Conservation (phyloP, 768 basidiomycete genomes). For the Agrocybe pediades region DNA sequence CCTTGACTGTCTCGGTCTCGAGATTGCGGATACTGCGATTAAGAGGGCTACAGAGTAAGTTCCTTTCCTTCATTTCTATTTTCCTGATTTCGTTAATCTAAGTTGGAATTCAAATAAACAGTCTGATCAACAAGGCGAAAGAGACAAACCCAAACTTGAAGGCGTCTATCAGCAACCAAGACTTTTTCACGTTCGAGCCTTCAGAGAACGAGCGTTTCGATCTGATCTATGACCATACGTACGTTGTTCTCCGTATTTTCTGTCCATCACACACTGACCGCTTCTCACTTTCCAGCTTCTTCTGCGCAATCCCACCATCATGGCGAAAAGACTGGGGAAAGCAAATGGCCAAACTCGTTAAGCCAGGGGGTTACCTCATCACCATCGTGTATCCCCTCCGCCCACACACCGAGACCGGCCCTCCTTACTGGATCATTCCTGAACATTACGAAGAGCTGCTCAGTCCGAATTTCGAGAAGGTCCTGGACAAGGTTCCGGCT, state of each 20-base stretch:
- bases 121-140: slow-evolving; percentile 18
- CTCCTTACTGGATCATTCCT: slow-evolving; percentile 61
- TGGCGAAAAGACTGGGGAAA: slow-evolving; percentile 56
- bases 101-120: no score
- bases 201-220: slow-evolving; percentile 45
- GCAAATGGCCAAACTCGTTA: slow-evolving; percentile 56
- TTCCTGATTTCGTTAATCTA: no score
- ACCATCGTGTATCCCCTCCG: slow-evolving; percentile 61
- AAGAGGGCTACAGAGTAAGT: slow-evolving; percentile 47
- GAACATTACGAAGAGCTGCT: slow-evolving; percentile 58
- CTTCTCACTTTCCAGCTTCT: slow-evolving; percentile 48
- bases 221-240: slow-evolving; percentile 71
- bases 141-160: slow-evolving; percentile 25
- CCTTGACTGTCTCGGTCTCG: slow-evolving; percentile 51
- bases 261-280: slow-evolving; percentile 5
- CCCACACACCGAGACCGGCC: slow-evolving; percentile 45
- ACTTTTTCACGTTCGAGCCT: slow-evolving; percentile 56
- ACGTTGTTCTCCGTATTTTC: neutral
- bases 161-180: slow-evolving; percentile 39
- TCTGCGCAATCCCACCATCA: slow-evolving; percentile 67
- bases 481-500: slow-evolving; percentile 35
- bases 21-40: slow-evolving; percentile 59
- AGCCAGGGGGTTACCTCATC: slow-evolving; percentile 64
- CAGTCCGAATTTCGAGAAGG: slow-evolving; percentile 52
- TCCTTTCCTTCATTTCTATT: no score